These are phyloP conservation scores for Teratosphaeria zuluensis DNA, from an alignment of 2,329 filamentous ascomycete genomes.

Conservation along the genomic window DNA sequence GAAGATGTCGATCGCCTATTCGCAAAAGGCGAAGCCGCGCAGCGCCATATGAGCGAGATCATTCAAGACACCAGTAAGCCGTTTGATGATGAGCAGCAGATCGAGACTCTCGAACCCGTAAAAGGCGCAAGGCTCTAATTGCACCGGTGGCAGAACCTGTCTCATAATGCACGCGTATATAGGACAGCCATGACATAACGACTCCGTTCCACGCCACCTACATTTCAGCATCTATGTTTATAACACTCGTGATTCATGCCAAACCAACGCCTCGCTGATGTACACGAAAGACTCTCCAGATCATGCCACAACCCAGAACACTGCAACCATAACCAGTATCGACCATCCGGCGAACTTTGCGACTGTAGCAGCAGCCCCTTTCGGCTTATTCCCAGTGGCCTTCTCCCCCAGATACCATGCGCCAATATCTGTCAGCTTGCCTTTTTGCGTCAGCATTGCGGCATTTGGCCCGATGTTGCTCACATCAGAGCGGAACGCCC, in stretches of 20 bases:
- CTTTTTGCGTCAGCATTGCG: conserved; percentile 58
- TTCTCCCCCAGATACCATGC: conserved; percentile 61
- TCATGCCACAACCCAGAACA: conserved; percentile 12
- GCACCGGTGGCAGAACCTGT: background rate
- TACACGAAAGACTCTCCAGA: background rate
- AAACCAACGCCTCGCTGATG: background rate
- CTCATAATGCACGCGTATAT: background rate
- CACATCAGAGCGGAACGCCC: conserved; percentile 53
- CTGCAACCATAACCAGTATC: conserved; percentile 11
- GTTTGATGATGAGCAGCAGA: background rate
- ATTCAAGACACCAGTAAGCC: background rate
- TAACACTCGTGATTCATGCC: background rate
- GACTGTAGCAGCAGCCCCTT: conserved; percentile 17
- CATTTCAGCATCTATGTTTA: background rate
- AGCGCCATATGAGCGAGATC: background rate
- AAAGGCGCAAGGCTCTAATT: background rate
- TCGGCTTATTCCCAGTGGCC: conserved; percentile 28
- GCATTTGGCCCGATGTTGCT: conserved; percentile 68
- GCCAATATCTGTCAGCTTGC: conserved; percentile 65
- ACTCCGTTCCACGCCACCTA: no score
- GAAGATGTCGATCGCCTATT: conserved; percentile 10
- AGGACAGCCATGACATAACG: no score
- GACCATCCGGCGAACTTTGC: conserved; percentile 21
- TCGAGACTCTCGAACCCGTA: background rate
- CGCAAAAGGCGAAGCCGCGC: background rate